These are phyloP conservation scores for Mortierella antarctica DNA, from an alignment of 192 early-diverging fungal genomes.

Conservation along the genomic window DNA sequence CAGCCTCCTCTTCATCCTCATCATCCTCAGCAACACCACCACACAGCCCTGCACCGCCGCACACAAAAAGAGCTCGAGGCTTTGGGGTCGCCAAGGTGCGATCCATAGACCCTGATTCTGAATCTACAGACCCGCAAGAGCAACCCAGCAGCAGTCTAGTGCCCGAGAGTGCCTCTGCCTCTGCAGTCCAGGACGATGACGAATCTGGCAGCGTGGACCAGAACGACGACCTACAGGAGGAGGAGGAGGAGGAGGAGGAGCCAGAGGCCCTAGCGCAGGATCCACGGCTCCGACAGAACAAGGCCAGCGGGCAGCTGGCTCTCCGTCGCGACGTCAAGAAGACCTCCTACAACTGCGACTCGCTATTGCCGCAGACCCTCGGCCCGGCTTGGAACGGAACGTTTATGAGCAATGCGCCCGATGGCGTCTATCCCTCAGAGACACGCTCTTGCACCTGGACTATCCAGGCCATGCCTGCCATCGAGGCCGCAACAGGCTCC, in stretches of 20 bases:
- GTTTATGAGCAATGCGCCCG: conserved; percentile 19
- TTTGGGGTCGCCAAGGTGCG: too few species aligned
- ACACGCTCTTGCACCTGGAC: conserved; percentile 35
- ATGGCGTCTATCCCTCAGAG: conserved; percentile 16
- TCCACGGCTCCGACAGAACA: too few species aligned
- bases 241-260: too few species aligned
- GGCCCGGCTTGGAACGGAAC: conserved; percentile 12
- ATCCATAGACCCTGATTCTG: too few species aligned
- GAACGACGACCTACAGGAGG: too few species aligned
- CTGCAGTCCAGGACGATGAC: too few species aligned
- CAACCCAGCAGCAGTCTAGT: too few species aligned
- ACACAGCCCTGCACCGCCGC: neutral
- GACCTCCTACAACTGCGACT: conserved; percentile 2
- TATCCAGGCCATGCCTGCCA: conserved; percentile 15
- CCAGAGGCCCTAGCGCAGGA: too few species aligned
- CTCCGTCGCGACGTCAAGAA: neutral
- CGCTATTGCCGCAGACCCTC: conserved; percentile 3
- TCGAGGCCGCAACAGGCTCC: neutral
- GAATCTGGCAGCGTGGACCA: too few species aligned
- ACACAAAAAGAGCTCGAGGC: too few species aligned
- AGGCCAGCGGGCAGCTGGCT: neutral
- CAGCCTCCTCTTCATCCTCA: neutral
- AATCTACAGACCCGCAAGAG: too few species aligned
- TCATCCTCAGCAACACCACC: neutral
- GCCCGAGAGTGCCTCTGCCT: too few species aligned